phyloP scores from a whole-genome alignment of 108 stramenopile genomes.

The Skeletonema menzelii region DNA sequence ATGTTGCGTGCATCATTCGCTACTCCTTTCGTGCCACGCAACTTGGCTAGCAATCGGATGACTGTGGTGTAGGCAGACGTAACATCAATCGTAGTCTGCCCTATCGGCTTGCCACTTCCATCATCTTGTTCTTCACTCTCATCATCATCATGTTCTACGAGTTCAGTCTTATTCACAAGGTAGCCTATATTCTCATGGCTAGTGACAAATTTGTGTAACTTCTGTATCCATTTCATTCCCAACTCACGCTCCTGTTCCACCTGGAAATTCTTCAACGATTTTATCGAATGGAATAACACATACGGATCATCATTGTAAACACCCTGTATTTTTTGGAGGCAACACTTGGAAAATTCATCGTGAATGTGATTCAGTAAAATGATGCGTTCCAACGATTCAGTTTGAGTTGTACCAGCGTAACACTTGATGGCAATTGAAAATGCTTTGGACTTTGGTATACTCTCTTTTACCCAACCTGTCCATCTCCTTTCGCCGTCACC shows the following conservation, averaged over 20 bases:
- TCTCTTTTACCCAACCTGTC: conserved; percentile 24
- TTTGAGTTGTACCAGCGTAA: conserved; percentile 48
- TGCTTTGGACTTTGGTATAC: conserved; percentile 46
- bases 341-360: conserved; percentile 16
- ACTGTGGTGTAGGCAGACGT: conserved; percentile 46
- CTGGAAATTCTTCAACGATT: conserved; percentile 36
- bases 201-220: conserved; percentile 36
- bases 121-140: not conserved
- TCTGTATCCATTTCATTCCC: conserved; percentile 30
- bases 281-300: conserved; percentile 46
- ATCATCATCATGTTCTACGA: not conserved
- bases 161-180: not conserved
- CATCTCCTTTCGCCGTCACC: conserved; percentile 1
- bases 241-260: conserved; percentile 23
- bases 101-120: not conserved
- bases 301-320: conserved; percentile 44
- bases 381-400: conserved; percentile 38
- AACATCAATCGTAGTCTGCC: conserved; percentile 31
- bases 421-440: conserved; percentile 53
- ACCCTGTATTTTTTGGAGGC: conserved; percentile 13
- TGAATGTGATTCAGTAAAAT: conserved; percentile 31
- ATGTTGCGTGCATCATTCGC: conserved; percentile 34
- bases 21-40: conserved; percentile 30
- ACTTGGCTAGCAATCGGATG: conserved; percentile 29
- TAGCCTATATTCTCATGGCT: conserved; percentile 25